Evolutionary conservation across 1,284 basidiomycete genomes (phyloP), one percentile per base, ranked within the genome.

Genomic region (Leccinum fallax): DNA sequence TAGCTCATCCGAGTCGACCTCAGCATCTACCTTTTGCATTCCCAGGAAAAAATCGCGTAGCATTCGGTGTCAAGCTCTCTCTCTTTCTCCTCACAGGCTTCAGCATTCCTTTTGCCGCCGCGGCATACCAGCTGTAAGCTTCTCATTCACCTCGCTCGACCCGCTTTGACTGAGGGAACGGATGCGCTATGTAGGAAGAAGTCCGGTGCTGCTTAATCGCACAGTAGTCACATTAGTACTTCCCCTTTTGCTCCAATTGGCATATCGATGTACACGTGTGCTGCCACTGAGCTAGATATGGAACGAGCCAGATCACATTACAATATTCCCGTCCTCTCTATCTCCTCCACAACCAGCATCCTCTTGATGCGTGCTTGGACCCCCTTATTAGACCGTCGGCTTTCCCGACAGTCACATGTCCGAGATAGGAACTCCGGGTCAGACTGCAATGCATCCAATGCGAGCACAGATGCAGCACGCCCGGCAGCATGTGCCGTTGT

Each of bases 1-100:
- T 24, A 15, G 2, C 11, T 59, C 57, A 59, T n/a, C 30, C 15
- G 26, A 16, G 21, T 54, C 63, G 46, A 36, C 43, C 56, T 6
- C 67, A 92, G 89, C 87, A 89, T 74, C 79, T 92, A 40, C 90
- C 91, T 19, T 93, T 92, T 78, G 77, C 80, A 58, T 84, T 79
- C 64, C 84, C 85, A 32, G 80, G 81, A 57, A 85, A 83, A 71
- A 90, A 85, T 74, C 71, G 69, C 24, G 62, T 63, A 34, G 65
- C 75, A 4, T 92, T 90, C 67, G 90, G 78, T 15, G 52, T 79
- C 63, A 92, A 91, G 76, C 69, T 90, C 49, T 69, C 75, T 26
- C 63, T 77, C 13, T 90, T 84, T 75, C 78, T 92, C 60, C 49
- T 75, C 15, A 60, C 76, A 19, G 90, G 90, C 21, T 90, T 92